phyloP scores from a whole-genome alignment of 768 basidiomycete genomes.

The Hypsizygus marmoreus region DNA sequence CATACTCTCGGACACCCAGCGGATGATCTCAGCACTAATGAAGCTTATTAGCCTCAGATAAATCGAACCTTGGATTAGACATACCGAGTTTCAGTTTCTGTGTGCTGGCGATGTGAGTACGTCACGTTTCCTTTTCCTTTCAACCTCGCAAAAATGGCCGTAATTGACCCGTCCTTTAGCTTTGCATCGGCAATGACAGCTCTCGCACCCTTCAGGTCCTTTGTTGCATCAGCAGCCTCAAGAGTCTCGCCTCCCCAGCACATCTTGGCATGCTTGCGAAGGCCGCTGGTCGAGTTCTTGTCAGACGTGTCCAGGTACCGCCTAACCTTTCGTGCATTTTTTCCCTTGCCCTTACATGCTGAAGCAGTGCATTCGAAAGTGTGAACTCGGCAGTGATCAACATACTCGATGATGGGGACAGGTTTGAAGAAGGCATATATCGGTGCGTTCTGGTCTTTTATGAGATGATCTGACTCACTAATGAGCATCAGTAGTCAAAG shows the following conservation, averaged over 20 bases:
- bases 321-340: slow-evolving; percentile 24
- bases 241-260: slow-evolving; percentile 33
- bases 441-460: slow-evolving; percentile 26
- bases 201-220: no score
- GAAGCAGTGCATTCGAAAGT: slow-evolving; percentile 22
- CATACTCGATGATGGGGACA: slow-evolving; percentile 15
- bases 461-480: slow-evolving; percentile 18
- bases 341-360: slow-evolving; percentile 14
- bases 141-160: slow-evolving; percentile 23
- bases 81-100: slow-evolving; percentile 24
- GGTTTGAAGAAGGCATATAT: slow-evolving; percentile 30
- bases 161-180: slow-evolving; percentile 23
- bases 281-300: slow-evolving; percentile 27
- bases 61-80: background rate
- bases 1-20: slow-evolving; percentile 30
- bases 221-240: slow-evolving; percentile 16
- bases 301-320: no score
- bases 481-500: no score
- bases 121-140: slow-evolving; percentile 30
- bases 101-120: slow-evolving; percentile 30
- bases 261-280: slow-evolving; percentile 23
- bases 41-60: slow-evolving; percentile 13
- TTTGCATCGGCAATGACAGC: background rate
- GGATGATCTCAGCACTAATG: slow-evolving; percentile 1
- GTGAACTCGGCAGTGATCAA: slow-evolving; percentile 16